Percentiles rank a stretch among this genome's conserved stretches.
Evolutionary conservation across 805 yeast species (phyloP).

Genomic region (Candida verbasci): DNA sequence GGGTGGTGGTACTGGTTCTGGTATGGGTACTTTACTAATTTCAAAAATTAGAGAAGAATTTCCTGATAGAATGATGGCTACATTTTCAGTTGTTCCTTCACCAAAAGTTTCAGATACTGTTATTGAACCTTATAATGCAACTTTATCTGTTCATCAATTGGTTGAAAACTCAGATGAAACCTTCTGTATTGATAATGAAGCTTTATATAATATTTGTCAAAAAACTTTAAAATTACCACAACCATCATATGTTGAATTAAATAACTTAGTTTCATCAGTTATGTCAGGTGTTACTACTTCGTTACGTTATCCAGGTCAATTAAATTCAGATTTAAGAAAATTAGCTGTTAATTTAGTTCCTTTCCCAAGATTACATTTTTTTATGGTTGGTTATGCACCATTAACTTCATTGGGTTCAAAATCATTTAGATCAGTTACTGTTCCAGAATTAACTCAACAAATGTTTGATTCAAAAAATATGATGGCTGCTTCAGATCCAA

Average conservation of each 20-base stretch:
- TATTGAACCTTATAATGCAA: constrained; percentile 93
- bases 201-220: constrained; percentile 84
- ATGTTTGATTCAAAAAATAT: constrained; percentile 87
- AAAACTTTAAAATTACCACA: constrained; percentile 75
- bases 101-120: constrained; percentile 91
- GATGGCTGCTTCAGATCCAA: constrained; percentile 95
- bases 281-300: constrained; percentile 96
- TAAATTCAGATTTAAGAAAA: constrained; percentile 88
- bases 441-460: constrained; percentile 90
- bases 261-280: constrained; percentile 79
- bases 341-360: constrained; percentile 93
- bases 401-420: constrained; percentile 76
- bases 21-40: constrained; percentile 88
- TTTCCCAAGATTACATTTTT: constrained; percentile 91
- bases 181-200: constrained; percentile 93
- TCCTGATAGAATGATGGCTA: constrained; percentile 95
- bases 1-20: constrained; percentile 91
- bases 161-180: constrained; percentile 91
- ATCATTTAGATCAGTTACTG: constrained; percentile 78
- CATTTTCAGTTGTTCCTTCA: constrained; percentile 89
- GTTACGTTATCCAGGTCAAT: constrained; percentile 91
- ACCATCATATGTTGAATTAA: constrained; percentile 77
- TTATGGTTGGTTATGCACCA: constrained; percentile 95
- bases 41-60: constrained; percentile 87
- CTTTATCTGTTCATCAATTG: constrained; percentile 84